These are phyloP conservation scores for Ustilago bromivora DNA, from an alignment of 1,284 basidiomycete species.

Conservation along the genomic window DNA sequence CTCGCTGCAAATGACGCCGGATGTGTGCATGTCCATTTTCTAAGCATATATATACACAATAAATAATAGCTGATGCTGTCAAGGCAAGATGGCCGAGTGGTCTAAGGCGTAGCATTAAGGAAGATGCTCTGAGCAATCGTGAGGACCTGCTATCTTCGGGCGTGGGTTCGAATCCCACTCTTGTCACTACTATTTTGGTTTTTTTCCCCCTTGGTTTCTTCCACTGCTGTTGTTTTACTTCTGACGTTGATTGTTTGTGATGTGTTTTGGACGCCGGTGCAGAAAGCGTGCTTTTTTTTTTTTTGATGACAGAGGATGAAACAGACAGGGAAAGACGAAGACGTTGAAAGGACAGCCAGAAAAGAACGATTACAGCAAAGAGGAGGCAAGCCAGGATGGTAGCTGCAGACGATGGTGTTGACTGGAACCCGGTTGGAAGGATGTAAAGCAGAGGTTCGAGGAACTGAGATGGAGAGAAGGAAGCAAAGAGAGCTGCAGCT, in stretches of 20 bases:
- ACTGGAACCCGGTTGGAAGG: neutral
- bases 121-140: conserved; percentile 35
- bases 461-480: neutral
- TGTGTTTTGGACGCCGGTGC: neutral
- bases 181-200: conserved; percentile 50
- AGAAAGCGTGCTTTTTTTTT: neutral
- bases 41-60: conserved; percentile 2
- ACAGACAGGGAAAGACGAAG: neutral
- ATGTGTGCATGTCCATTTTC: no score
- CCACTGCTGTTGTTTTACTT: no score
- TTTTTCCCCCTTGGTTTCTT: neutral
- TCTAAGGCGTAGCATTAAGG: conserved; percentile 64
- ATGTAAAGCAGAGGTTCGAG: neutral
- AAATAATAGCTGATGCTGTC: fast-evolving
- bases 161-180: conserved; percentile 69
- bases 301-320: neutral
- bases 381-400: neutral
- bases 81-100: conserved; percentile 65
- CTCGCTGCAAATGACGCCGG: no score
- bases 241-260: neutral
- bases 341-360: neutral
- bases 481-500: neutral
- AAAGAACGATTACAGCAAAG: neutral
- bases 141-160: conserved; percentile 60
- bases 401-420: neutral